Conservation (phyloP, 2,329 filamentous ascomycete species). For the Trichophyton benhamiae region DNA sequence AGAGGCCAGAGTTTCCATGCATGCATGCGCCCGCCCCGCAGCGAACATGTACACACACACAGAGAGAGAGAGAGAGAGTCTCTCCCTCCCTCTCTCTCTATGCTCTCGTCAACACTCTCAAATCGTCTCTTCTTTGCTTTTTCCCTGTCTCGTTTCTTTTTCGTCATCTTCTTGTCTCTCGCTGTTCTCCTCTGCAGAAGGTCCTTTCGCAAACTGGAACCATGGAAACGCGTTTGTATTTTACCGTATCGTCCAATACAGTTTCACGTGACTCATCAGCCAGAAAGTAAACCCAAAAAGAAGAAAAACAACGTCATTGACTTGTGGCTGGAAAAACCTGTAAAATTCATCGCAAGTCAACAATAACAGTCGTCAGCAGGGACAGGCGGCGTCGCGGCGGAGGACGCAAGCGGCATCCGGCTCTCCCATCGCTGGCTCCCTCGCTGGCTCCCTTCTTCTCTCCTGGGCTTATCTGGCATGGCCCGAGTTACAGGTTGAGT, state of each 20-base stretch:
- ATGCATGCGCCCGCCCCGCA: slow-evolving; percentile 3
- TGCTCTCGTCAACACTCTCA: not conserved
- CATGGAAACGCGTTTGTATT: not conserved
- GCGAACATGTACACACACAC: not conserved
- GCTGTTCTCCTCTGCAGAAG: not conserved
- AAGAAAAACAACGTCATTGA: not conserved
- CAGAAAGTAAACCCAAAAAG: not conserved
- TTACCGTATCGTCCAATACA: not conserved
- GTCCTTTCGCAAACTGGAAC: not conserved
- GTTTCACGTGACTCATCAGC: not conserved
- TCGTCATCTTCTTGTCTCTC: not conserved
- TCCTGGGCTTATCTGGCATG: not conserved
- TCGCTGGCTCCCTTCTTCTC: not conserved
- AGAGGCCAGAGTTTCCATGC: not conserved
- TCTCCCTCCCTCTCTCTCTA: too few relatives aligned
- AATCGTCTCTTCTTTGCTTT: not conserved
- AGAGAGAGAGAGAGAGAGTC: too few relatives aligned
- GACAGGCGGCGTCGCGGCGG: not conserved
- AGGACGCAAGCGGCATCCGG: too few relatives aligned
- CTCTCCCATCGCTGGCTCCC: not conserved
- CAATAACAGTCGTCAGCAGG: not conserved
- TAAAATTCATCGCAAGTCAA: too few relatives aligned
- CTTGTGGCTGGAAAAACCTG: not conserved
- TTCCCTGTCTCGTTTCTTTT: not conserved
- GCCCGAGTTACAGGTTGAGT: not conserved